Conservation (phyloP, 2,329 filamentous ascomycete genomes). For the Pseudofabraea citricarpa region DNA sequence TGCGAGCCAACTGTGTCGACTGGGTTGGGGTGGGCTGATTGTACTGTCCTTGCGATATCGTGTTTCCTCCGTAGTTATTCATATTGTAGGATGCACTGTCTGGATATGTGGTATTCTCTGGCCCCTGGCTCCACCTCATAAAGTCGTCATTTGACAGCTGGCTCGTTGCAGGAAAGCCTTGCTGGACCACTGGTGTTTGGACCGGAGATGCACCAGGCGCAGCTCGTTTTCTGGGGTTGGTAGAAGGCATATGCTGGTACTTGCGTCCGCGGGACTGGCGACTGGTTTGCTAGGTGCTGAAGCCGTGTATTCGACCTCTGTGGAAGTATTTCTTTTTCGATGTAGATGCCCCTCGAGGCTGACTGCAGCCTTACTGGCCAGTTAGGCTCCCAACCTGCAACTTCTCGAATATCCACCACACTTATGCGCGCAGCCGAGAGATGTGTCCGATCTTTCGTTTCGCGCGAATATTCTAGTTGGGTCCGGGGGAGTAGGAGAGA, state of each 20-base stretch:
- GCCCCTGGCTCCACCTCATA: slow-evolving; percentile 44
- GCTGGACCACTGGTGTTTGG: slow-evolving; percentile 47
- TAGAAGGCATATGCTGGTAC: slow-evolving; percentile 29
- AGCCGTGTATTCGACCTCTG: slow-evolving; percentile 1
- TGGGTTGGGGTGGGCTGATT: slow-evolving; percentile 18
- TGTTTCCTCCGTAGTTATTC: slow-evolving; percentile 16
- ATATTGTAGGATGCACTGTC: slow-evolving; percentile 28
- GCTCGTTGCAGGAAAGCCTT: slow-evolving; percentile 39
- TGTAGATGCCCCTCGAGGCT: slow-evolving; percentile 25
- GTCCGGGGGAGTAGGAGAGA: neutral
- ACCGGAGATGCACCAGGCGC: slow-evolving; percentile 67
- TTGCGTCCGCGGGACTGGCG: slow-evolving; percentile 11
- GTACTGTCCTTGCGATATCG: slow-evolving; percentile 18
- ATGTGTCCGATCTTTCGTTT: no score
- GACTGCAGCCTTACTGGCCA: slow-evolving; percentile 24
- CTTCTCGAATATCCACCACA: no score
- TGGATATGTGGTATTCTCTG: slow-evolving; percentile 29
- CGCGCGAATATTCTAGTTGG: neutral
- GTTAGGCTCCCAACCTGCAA: no score
- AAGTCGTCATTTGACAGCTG: slow-evolving; percentile 47
- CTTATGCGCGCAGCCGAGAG: no score
- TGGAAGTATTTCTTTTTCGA: no score
- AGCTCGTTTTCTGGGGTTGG: slow-evolving; percentile 63
- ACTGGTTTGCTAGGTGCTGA: slow-evolving; percentile 3
- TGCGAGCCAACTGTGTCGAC: slow-evolving; percentile 27